Percentiles rank a stretch among this genome's conserved stretches.
Evolutionary conservation across 768 basidiomycete species (phyloP).

Genomic region (Termitomyces sp.): DNA sequence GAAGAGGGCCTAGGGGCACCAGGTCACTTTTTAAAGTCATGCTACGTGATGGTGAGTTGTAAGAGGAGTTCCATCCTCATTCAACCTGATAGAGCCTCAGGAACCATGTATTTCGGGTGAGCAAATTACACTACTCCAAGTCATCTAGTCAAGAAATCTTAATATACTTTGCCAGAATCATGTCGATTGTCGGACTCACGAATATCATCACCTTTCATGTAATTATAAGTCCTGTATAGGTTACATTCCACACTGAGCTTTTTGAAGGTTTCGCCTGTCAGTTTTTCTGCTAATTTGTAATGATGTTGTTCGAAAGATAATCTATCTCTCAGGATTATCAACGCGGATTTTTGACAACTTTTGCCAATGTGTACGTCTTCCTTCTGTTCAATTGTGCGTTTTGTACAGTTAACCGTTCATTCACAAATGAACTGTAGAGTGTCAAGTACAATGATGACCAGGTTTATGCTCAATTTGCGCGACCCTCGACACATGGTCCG

Average conservation of each 20-base stretch:
- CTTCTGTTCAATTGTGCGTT: neutral
- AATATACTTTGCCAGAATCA: constrained; percentile 12
- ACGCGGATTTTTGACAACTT: neutral
- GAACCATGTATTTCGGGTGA: constrained; percentile 39
- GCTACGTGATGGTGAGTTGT: constrained; percentile 35
- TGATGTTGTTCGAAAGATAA: neutral
- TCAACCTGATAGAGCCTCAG: constrained; percentile 10
- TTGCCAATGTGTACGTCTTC: neutral
- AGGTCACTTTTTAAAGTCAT: constrained; percentile 27
- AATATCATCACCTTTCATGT: constrained; percentile 23
- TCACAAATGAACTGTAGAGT: constrained; percentile 12
- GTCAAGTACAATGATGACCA: constrained; percentile 27
- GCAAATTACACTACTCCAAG: neutral
- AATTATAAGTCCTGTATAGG: neutral
- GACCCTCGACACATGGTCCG: constrained; percentile 13
- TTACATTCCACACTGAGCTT: neutral
- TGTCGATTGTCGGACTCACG: constrained; percentile 14
- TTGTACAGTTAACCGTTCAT: neutral
- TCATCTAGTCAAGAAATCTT: neutral
- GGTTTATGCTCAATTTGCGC: constrained; percentile 28
- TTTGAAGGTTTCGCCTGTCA: neutral
- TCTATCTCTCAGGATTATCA: neutral
- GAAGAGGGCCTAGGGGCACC: constrained; percentile 15
- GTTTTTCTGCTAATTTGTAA: neutral
- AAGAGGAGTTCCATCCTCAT: neutral